Evolutionary conservation across 139 green algal species (phyloP), one percentile per base, ranked within the genome.

Genomic region (Raphidocelis subcapitata): DNA sequence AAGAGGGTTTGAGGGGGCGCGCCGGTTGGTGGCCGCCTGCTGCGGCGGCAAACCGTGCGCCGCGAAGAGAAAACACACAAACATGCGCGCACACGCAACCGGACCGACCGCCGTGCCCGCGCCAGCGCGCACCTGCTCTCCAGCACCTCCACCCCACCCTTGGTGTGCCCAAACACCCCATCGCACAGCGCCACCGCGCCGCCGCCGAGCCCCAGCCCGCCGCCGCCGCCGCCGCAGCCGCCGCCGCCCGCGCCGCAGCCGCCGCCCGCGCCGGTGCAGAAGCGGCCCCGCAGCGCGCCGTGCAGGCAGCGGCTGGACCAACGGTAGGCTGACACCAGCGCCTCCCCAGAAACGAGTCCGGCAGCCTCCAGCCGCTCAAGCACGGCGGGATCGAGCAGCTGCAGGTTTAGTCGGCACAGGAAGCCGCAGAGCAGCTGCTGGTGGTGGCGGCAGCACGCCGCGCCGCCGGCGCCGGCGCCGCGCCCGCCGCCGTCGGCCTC

Each of bases 151-250:
- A n/a, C n/a, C n/a, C n/a, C n/a, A n/a, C n/a, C n/a, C n/a, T n/a
- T n/a, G n/a, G n/a, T n/a, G n/a, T n/a, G n/a, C n/a, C n/a, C n/a
- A n/a, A n/a, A n/a, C n/a, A n/a, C n/a, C n/a, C n/a, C n/a, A n/a
- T n/a, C n/a, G n/a, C n/a, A n/a, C n/a, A n/a, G n/a, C 47, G 47
- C 47, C 47, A 33, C 24, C 31, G 54, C 24, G 20, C 10, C 15
- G 54, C 54, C 28, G 54, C 54, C 12, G 8, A 21, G n/a, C 29
- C 49, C 37, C 49, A 63, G 51, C 66, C 51, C 51, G 51, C 51
- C 66, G 37, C 46, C 65, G 31, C 65, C 46, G 66, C 62, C 32
- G 31, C 66, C 51, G 66, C 66, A 72, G 66, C 66, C 51, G 32
- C 62, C 51, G 12, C 62, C 51, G n/a, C 24, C 66, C 66, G 51